A percentile compares a stretch with the other conserved stretches of the same genome.
Conservation (phyloP, 2,329 filamentous ascomycete genomes). For the Xylariaceae sp. region DNA sequence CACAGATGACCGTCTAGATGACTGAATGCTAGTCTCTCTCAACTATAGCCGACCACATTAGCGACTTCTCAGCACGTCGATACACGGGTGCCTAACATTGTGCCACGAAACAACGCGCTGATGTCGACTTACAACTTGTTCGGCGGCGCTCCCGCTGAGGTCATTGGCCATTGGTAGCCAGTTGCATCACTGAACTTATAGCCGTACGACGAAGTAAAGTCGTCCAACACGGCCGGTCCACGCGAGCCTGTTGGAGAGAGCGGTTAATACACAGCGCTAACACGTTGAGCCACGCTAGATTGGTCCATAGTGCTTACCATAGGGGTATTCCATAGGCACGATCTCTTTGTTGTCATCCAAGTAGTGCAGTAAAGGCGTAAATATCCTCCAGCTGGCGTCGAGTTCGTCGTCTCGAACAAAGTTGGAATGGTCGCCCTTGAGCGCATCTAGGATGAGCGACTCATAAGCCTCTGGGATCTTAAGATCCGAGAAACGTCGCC, state of each 20-base stretch:
- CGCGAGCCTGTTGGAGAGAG: slow-evolving; percentile 69
- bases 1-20: too few species aligned
- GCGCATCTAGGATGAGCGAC: slow-evolving; percentile 90
- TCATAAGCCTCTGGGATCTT: slow-evolving; percentile 99
- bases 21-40: slow-evolving; percentile 5
- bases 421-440: slow-evolving; percentile 99
- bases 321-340: slow-evolving; percentile 98
- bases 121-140: slow-evolving; percentile 72
- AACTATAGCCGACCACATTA: slow-evolving; percentile 21
- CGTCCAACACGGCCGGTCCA: slow-evolving; percentile 90
- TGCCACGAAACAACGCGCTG: slow-evolving; percentile 20
- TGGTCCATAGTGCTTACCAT: slow-evolving; percentile 60
- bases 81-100: slow-evolving; percentile 24
- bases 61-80: slow-evolving; percentile 10
- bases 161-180: slow-evolving; percentile 91
- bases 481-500: slow-evolving; percentile 95
- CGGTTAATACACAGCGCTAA: not conserved
- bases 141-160: slow-evolving; percentile 58
- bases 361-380: slow-evolving; percentile 95
- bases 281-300: slow-evolving; percentile 7
- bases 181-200: slow-evolving; percentile 98
- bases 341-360: slow-evolving; percentile 99
- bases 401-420: slow-evolving; percentile 97
- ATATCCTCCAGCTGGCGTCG: slow-evolving; percentile 97
- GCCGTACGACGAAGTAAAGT: slow-evolving; percentile 96